phyloP scores from a whole-genome alignment of 2,329 filamentous ascomycete genomes.

The Sodiomyces alkalinus region DNA sequence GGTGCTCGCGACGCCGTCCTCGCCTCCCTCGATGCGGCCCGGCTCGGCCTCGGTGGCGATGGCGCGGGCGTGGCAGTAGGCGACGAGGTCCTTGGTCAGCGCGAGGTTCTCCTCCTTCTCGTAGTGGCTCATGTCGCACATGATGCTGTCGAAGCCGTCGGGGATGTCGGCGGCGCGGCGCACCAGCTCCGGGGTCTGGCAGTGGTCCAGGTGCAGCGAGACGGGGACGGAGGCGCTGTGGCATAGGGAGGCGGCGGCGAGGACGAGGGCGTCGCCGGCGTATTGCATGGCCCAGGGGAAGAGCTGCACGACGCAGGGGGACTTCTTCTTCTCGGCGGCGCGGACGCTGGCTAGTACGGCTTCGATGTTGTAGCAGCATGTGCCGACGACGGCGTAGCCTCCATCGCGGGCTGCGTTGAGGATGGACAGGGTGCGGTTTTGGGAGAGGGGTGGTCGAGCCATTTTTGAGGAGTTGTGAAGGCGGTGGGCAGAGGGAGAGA shows the following conservation, averaged over 20 bases:
- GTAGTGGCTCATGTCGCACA: conserved; percentile 66
- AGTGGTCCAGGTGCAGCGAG: conserved; percentile 51
- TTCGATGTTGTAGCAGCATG: conserved; percentile 52
- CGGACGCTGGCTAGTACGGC: conserved; percentile 51
- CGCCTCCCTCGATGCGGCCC: conserved; percentile 46
- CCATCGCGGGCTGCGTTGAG: conserved; percentile 34
- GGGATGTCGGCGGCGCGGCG: conserved; percentile 37
- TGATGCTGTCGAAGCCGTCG: conserved; percentile 48
- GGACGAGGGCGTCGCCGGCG: conserved; percentile 35
- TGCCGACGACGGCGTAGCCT: conserved; percentile 34
- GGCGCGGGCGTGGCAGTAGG: conserved; percentile 44
- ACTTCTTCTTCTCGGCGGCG: conserved; percentile 51
- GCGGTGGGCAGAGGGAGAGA: too few relatives aligned
- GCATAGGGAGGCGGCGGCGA: conserved; percentile 38
- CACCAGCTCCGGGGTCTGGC: conserved; percentile 43
- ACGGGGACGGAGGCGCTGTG: conserved; percentile 40
- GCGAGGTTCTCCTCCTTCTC: conserved; percentile 55
- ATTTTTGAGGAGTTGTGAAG: too few relatives aligned
- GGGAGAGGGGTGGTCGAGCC: background rate
- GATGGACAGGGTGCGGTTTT: conserved; percentile 16
- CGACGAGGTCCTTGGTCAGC: conserved; percentile 43
- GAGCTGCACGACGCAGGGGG: conserved; percentile 53
- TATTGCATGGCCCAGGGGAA: conserved; percentile 59
- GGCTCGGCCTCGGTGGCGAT: conserved; percentile 58
- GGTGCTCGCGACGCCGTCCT: conserved; percentile 52